Evolutionary conservation across 495 filamentous ascomycete genomes (phyloP).

Genomic region (Podospora bellae-mahoneyi): DNA sequence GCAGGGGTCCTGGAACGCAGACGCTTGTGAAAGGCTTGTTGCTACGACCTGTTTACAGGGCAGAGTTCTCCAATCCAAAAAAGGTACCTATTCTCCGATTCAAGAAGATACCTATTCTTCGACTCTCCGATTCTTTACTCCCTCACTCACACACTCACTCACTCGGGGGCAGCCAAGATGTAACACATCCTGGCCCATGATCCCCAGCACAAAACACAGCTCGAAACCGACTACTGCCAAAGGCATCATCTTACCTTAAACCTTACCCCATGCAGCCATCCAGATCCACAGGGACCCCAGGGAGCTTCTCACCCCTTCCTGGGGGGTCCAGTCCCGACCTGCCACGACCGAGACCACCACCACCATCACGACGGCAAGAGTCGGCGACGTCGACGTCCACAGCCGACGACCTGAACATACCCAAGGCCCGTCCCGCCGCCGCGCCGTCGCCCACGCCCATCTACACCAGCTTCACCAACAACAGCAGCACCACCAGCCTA

Average conservation of each 20-base stretch:
- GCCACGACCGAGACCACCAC: slow-evolving; percentile 34
- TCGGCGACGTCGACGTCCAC: slow-evolving; percentile 41
- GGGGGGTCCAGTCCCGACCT: slow-evolving; percentile 24
- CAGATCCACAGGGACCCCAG: slow-evolving; percentile 42
- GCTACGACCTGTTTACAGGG: not conserved
- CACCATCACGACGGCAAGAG: slow-evolving; percentile 35
- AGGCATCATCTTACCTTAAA: not conserved
- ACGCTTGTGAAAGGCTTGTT: slow-evolving; percentile 4
- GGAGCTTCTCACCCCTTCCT: slow-evolving; percentile 55
- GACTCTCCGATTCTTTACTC: no score
- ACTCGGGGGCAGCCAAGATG: slow-evolving; percentile 32
- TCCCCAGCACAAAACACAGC: not conserved
- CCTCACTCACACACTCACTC: not conserved
- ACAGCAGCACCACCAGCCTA: slow-evolving; percentile 34
- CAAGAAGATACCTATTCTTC: no score
- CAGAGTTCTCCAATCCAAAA: not conserved
- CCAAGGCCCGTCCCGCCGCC: slow-evolving; percentile 28
- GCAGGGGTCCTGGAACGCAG: slow-evolving; percentile 9
- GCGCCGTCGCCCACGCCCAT: slow-evolving; percentile 31
- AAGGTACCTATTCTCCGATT: not conserved
- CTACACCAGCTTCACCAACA: slow-evolving; percentile 37
- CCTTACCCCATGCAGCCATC: slow-evolving; percentile 46
- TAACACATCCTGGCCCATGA: slow-evolving; percentile 18
- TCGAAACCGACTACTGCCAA: not conserved
- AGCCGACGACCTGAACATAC: slow-evolving; percentile 31